Conservation (phyloP, 306 rosid genomes). For the Quillaja saponaria region DNA sequence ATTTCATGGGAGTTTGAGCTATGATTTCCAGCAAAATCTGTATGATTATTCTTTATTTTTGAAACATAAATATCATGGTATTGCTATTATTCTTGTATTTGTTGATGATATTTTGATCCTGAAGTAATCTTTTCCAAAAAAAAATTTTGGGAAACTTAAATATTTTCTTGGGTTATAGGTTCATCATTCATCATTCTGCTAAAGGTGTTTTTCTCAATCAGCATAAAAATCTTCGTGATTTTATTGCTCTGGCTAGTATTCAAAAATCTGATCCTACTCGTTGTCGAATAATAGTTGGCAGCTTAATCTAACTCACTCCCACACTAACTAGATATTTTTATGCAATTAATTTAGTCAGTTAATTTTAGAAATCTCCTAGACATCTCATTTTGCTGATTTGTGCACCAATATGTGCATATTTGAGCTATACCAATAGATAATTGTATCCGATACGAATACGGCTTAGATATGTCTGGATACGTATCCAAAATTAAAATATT, state of each 20-base stretch:
- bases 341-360: not conserved
- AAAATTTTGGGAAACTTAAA: not conserved
- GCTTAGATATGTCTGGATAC: too few relatives aligned
- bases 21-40: not conserved
- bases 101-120: slow-evolving; percentile 7
- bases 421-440: too few relatives aligned
- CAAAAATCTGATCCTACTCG: not conserved
- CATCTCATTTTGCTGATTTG: slow-evolving; percentile 1
- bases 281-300: not conserved
- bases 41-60: not conserved
- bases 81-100: not conserved
- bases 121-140: not conserved
- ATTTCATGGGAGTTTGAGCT: not conserved
- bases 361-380: not conserved
- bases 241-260: not conserved
- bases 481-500: too few relatives aligned
- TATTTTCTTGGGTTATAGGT: too few relatives aligned
- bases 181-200: not conserved
- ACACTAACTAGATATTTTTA: not conserved
- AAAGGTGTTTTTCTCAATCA: not conserved
- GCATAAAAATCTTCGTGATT: not conserved
- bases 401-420: too few relatives aligned
- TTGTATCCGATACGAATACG: too few relatives aligned
- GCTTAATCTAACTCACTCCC: slow-evolving; percentile 13
- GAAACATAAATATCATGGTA: not conserved